Base-by-base conservation (phyloP, 148 eudicot species). In the Cornus suecica region DNA sequence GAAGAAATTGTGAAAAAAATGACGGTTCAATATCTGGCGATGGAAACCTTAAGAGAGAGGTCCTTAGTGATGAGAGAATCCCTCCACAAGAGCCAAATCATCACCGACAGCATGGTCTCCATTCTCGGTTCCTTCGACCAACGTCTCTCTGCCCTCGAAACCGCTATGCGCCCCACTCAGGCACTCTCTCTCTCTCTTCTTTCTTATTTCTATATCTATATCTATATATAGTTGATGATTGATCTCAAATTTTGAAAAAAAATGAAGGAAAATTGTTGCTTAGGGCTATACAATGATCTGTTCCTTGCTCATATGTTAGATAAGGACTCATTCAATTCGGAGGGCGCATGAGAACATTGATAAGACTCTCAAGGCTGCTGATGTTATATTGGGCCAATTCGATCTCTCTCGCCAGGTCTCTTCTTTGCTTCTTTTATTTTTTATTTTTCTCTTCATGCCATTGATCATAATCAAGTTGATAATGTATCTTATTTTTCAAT, bases 101-200 rank as follows among this genome's bases (percentile, higher is more conserved):
- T 91, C 65, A 91, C 98, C 10, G 91, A 91, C 37, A 86, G 45
- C 77, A 90, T 91, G 92, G 88, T 90, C 34, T 30, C 87, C 78
- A 91, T 91, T 69, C 89, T 94, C 30, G 98, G 94, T 41, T 94
- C 98, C 66, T 94, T 94, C 58, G 98, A 94, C 76, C 92, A 86
- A 73, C 98, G 98, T n/a, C 90, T 94, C 61, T 94, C 98, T 18
- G 89, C 97, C 70, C 98, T 93, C 65, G 97, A 91, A 81, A 88
- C 98, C 70, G 98, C 98, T 74, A 93, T 93, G 96, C 96, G 98
- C 10, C 98, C 98, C 34, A 93, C 94, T 31, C 98, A 93, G 98
- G 98, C 78, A 29, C 22, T 22, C 1, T 11, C 65, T 68, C 60
- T 42, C 24, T 62, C n/a, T 25, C 28, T 27, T 1, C 22, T 41